Conservation (phyloP, 805 yeast species). For the Cephaloascus albidus region DNA sequence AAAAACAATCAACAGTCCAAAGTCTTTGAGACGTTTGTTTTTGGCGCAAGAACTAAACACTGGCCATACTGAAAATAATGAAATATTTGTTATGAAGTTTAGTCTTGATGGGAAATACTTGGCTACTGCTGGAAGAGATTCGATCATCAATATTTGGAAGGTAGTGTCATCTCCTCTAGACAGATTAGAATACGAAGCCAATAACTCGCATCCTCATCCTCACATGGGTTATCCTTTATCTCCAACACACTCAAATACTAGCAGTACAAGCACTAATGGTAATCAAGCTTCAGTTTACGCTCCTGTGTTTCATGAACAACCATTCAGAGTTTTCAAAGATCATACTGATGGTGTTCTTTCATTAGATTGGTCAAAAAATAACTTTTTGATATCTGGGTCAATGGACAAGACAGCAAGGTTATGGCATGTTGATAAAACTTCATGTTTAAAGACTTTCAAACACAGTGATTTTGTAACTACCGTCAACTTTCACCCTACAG, state of each 20-base stretch:
- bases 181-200: conserved; percentile 34
- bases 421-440: conserved; percentile 73
- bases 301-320: conserved; percentile 68
- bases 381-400: conserved; percentile 69
- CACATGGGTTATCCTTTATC: background rate
- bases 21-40: conserved; percentile 41
- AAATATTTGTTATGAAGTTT: conserved; percentile 70
- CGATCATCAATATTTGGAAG: conserved; percentile 64
- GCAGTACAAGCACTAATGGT: background rate
- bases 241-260: background rate
- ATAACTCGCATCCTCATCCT: background rate
- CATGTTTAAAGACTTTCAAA: conserved; percentile 52
- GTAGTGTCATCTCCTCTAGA: conserved; percentile 69
- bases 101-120: conserved; percentile 72
- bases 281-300: conserved; percentile 34
- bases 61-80: conserved; percentile 15
- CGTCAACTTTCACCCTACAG: conserved; percentile 72
- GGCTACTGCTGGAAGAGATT: conserved; percentile 79
- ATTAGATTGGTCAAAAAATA: conserved; percentile 82
- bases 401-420: conserved; percentile 77
- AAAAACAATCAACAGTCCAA: conserved; percentile 35
- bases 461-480: conserved; percentile 82
- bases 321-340: conserved; percentile 50
- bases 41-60: conserved; percentile 54
- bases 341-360: conserved; percentile 68